Evolutionary conservation across 768 basidiomycete genomes (phyloP).

Genomic region (Leccinum subtestaceum): DNA sequence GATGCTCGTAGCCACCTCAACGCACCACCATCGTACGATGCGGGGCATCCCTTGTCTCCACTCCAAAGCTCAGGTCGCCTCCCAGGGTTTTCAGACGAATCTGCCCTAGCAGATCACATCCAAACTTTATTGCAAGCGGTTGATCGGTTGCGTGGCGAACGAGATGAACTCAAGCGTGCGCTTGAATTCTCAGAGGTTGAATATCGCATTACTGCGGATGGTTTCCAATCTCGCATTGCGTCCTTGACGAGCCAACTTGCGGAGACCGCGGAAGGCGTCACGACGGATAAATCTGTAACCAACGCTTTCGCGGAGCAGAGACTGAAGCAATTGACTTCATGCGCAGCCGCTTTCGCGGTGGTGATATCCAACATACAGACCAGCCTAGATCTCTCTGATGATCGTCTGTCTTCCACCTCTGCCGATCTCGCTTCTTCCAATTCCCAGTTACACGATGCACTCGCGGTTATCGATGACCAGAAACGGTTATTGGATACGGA

Average conservation of each 20-base stretch:
- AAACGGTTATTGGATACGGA: conserved; percentile 10
- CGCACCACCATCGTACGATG: not conserved
- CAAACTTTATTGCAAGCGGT: conserved; percentile 60
- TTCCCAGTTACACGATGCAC: conserved; percentile 15
- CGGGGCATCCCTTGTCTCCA: not conserved
- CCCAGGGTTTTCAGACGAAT: conserved; percentile 15
- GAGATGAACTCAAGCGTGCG: conserved; percentile 59
- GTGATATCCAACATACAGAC: conserved; percentile 40
- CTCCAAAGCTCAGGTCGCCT: not conserved
- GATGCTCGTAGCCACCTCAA: not conserved
- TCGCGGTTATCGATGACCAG: conserved; percentile 21
- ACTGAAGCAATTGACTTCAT: conserved; percentile 33
- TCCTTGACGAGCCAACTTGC: conserved; percentile 25
- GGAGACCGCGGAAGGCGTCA: conserved; percentile 21
- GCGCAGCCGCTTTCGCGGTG: conserved; percentile 36
- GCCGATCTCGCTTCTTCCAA: conserved; percentile 16
- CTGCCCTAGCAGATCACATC: conserved; percentile 39
- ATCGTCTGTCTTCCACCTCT: conserved; percentile 8
- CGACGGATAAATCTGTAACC: conserved; percentile 1
- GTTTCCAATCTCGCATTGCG: conserved; percentile 50
- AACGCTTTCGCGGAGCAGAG: conserved; percentile 9
- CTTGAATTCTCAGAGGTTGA: conserved; percentile 69
- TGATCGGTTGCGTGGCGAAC: conserved; percentile 64
- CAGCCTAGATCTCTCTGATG: conserved; percentile 24
- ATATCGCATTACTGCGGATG: conserved; percentile 59